Evolutionary conservation across 2,329 filamentous ascomycete genomes (phyloP).

Genomic region (Ascochyta rabiei): DNA sequence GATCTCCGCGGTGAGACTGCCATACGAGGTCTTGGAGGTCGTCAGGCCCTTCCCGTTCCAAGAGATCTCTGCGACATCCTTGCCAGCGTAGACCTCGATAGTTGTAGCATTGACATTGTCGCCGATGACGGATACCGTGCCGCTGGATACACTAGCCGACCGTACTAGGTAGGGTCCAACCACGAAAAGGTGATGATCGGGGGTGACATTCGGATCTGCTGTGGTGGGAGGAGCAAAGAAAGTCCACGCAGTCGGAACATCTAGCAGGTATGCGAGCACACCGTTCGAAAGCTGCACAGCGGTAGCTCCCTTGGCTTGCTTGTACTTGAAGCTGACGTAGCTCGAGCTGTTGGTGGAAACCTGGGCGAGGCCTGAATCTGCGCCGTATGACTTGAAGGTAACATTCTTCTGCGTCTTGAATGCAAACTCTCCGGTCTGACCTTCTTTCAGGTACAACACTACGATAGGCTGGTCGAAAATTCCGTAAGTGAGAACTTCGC

Average conservation of each 20-base stretch:
- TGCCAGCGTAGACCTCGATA: conserved; percentile 50
- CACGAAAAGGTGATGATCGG: conserved; percentile 52
- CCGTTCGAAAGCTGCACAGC: conserved; percentile 58
- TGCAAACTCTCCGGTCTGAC: conserved; percentile 58
- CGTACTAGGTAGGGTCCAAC: conserved; percentile 44
- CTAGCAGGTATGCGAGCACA: conserved; percentile 59
- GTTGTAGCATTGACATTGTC: conserved; percentile 51
- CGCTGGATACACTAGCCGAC: conserved; percentile 48
- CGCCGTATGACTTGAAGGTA: conserved; percentile 52
- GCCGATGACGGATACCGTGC: conserved; percentile 56
- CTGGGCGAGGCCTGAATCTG: conserved; percentile 44
- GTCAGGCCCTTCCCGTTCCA: conserved; percentile 57
- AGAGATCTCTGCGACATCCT: conserved; percentile 28
- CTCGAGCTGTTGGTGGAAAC: conserved; percentile 20
- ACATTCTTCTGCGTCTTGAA: conserved; percentile 51
- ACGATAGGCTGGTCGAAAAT: conserved; percentile 56
- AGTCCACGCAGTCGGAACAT: conserved; percentile 60
- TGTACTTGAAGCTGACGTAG: conserved; percentile 51
- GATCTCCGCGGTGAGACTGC: conserved; percentile 52
- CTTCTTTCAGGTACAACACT: conserved; percentile 57
- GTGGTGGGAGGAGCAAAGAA: conserved; percentile 62
- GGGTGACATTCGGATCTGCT: conserved; percentile 51
- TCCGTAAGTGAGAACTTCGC: conserved; percentile 58
- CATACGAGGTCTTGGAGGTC: conserved; percentile 50
- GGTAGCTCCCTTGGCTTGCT: conserved; percentile 54